Conservation (phyloP, 306 rosid genomes). For the Cicer pinnatifidum region DNA sequence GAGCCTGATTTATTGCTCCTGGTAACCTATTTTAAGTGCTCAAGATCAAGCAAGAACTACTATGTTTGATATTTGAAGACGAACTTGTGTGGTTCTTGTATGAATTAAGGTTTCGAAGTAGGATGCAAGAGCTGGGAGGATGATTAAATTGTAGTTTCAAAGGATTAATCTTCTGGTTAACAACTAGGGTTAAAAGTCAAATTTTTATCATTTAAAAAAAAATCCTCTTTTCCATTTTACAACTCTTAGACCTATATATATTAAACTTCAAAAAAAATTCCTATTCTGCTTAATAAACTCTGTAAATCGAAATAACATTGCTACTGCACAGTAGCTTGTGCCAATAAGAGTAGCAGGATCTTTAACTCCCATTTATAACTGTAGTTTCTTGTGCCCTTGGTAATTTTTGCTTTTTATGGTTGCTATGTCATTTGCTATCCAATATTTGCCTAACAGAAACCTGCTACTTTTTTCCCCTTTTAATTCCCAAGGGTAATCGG, state of each 20-base stretch:
- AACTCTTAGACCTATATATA: neutral
- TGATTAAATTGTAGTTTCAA: conserved; percentile 3
- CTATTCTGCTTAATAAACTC: neutral
- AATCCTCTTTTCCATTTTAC: neutral
- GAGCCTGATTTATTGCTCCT: neutral
- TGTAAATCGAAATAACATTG: conserved; percentile 8
- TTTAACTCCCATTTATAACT: neutral
- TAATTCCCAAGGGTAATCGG: conserved; percentile 55
- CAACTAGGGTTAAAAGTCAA: no score
- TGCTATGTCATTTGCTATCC: neutral
- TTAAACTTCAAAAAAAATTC: neutral
- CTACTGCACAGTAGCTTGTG: conserved; percentile 3
- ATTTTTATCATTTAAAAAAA: no score
- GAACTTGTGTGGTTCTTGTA: conserved; percentile 6
- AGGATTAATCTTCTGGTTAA: conserved; percentile 2
- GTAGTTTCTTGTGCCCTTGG: neutral
- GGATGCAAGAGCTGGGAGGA: neutral
- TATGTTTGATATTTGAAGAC: neutral
- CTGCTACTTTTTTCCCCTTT: neutral
- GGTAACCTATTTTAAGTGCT: no score
- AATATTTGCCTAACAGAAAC: conserved; percentile 9
- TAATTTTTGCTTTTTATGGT: neutral
- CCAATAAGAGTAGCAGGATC: neutral
- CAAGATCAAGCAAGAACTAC: neutral
- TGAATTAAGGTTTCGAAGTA: neutral